Conservation (phyloP, 805 yeast species). For the Yarrowia sp. region DNA sequence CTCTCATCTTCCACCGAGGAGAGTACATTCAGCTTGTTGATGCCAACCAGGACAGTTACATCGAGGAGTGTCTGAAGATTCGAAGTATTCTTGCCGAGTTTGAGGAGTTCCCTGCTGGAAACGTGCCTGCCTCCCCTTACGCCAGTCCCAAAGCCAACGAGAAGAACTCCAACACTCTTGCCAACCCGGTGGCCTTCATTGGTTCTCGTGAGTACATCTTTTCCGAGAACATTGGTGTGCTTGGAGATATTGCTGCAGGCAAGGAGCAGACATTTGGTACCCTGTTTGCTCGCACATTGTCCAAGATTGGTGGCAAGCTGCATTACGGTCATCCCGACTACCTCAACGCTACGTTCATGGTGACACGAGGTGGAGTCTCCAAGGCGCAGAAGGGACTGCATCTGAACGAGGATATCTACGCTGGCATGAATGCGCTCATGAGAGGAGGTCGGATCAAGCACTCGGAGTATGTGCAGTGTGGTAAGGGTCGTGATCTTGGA, state of each 20-base stretch:
- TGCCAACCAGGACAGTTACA: slow-evolving; percentile 83
- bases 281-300: slow-evolving; percentile 79
- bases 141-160: slow-evolving; percentile 60
- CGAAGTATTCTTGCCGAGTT: slow-evolving; percentile 78
- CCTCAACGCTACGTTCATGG: slow-evolving; percentile 75
- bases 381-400: slow-evolving; percentile 85
- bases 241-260: slow-evolving; percentile 88
- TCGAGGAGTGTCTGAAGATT: slow-evolving; percentile 82
- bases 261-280: slow-evolving; percentile 90
- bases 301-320: slow-evolving; percentile 80
- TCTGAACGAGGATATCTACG: slow-evolving; percentile 84
- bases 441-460: slow-evolving; percentile 87
- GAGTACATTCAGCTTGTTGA: slow-evolving; percentile 82
- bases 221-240: slow-evolving; percentile 80
- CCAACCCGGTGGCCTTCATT: slow-evolving; percentile 76
- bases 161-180: slow-evolving; percentile 47
- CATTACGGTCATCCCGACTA: slow-evolving; percentile 91
- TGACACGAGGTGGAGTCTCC: slow-evolving; percentile 86
- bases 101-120: slow-evolving; percentile 56
- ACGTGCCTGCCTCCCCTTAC: slow-evolving; percentile 52
- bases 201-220: slow-evolving; percentile 86
- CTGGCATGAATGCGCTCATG: slow-evolving; percentile 79
- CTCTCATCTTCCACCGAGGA: slow-evolving; percentile 76
- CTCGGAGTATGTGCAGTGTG: slow-evolving; percentile 84
- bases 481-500: slow-evolving; percentile 86